phyloP scores from a whole-genome alignment of 441 rosid species.

The Euphorbia schlechtendalii region DNA sequence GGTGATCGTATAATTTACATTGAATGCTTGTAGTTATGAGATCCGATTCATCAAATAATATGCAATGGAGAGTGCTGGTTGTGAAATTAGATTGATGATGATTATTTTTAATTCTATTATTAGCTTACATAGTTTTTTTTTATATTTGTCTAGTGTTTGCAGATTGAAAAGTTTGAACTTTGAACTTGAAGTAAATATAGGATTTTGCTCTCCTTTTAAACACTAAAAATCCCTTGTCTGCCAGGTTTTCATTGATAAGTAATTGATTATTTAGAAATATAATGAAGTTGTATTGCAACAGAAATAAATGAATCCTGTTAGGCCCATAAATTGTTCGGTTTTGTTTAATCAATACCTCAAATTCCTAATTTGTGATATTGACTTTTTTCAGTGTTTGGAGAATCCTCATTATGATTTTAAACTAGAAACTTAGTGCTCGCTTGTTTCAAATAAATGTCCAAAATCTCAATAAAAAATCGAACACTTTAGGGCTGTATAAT shows the following conservation, averaged over 20 bases:
- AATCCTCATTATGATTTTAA: neutral
- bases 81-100: neutral
- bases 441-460: neutral
- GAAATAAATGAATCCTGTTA: neutral
- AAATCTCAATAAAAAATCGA: neutral
- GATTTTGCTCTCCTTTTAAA: neutral
- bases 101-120: neutral
- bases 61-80: neutral
- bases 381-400: neutral
- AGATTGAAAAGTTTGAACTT: neutral
- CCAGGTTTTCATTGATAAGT: neutral
- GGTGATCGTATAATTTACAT: conserved; percentile 29
- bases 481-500: neutral
- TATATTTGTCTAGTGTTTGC: neutral
- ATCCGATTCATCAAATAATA: neutral
- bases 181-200: neutral
- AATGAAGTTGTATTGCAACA: neutral
- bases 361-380: neutral
- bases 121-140: neutral
- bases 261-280: neutral
- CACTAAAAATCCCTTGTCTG: neutral
- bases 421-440: neutral
- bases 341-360: neutral
- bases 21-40: neutral
- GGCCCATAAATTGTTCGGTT: neutral